Evolutionary conservation across 805 yeast genomes (phyloP), one percentile per base, ranked within the genome.

Genomic region (Candida nemodendra): DNA sequence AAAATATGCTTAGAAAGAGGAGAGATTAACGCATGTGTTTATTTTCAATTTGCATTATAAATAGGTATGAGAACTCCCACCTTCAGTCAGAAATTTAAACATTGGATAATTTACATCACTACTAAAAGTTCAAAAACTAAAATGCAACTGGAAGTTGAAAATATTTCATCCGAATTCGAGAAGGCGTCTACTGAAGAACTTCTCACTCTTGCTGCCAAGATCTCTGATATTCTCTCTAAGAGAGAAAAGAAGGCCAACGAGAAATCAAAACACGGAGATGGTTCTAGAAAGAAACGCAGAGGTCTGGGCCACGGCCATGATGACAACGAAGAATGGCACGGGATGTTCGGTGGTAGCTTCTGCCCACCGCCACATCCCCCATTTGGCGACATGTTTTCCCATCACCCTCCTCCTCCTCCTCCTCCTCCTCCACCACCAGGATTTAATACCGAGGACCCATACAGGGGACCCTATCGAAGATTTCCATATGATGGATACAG

Each of bases 121-220:
- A 22, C 15, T 21, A 34, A 26, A 14, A 25, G 15, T 11, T 18
- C 23, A 5, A 13, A 26, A 17, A 26, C n/a, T 18, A 34, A 27
- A n/a, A n/a, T n/a, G n/a, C 13, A 15, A 19, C 22, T 22, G 13
- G 29, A 17, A 28, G 13, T 16, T 28, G 25, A 26, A 34, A 24
- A n/a, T n/a, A n/a, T n/a, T n/a, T n/a, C n/a, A n/a, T n/a, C n/a
- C n/a, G n/a, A n/a, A n/a, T 21, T 38, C 21, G 32, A 34, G 14
- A 24, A 30, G 19, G 22, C 27, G 13, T 30, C 42, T 13, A 34
- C 24, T n/a, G 36, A 39, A 17, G 42, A 39, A 14, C 24, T 39
- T 6, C 27, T 18, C n/a, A 16, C 13, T 3, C 16, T 34, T 22
- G 18, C 34, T 29, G 31, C 31, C 23, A 26, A 30, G 17, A 29